A percentile compares a stretch with the other conserved stretches of the same genome.
These are phyloP conservation scores for Globisporangium emineosum DNA, from an alignment of 352 stramenopile species.

Conservation along the genomic window DNA sequence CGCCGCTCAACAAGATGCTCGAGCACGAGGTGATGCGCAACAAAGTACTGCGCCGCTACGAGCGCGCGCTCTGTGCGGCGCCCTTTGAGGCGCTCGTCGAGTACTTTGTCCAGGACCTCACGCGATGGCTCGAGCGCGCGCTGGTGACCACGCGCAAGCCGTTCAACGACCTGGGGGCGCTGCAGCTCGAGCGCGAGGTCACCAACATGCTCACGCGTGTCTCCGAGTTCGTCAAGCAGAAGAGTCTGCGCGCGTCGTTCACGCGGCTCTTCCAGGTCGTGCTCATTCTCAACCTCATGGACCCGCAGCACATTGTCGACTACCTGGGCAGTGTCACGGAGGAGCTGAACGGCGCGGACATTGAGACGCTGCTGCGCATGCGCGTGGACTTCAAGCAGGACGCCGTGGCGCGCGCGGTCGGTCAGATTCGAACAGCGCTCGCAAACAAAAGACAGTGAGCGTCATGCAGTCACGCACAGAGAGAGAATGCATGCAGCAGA, in stretches of 20 bases:
- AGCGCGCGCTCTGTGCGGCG: conserved; percentile 43
- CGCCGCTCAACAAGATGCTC: conserved; percentile 58
- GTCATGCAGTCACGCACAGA: too few relatives aligned
- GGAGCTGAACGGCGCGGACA: conserved; percentile 44
- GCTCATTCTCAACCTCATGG: conserved; percentile 79
- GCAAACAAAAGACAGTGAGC: background rate
- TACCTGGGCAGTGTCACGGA: conserved; percentile 51
- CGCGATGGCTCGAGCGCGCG: conserved; percentile 49
- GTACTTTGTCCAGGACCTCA: conserved; percentile 56
- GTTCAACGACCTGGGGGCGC: conserved; percentile 77
- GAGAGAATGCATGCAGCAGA: too few relatives aligned
- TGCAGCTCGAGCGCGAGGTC: conserved; percentile 77
- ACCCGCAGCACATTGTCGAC: conserved; percentile 66
- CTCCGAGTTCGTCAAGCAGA: conserved; percentile 43
- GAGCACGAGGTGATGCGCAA: conserved; percentile 74
- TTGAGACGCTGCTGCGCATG: conserved; percentile 57
- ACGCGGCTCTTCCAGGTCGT: conserved; percentile 77
- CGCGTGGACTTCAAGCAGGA: conserved; percentile 67
- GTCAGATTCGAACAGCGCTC: conserved; percentile 19
- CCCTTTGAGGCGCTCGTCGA: conserved; percentile 74
- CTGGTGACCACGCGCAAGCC: conserved; percentile 51
- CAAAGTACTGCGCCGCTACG: conserved; percentile 55
- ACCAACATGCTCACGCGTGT: conserved; percentile 57
- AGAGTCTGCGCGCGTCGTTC: conserved; percentile 61
- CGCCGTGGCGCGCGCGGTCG: conserved; percentile 43